Base-by-base conservation (phyloP, 768 basidiomycete species). In the Termitomyces sp. region DNA sequence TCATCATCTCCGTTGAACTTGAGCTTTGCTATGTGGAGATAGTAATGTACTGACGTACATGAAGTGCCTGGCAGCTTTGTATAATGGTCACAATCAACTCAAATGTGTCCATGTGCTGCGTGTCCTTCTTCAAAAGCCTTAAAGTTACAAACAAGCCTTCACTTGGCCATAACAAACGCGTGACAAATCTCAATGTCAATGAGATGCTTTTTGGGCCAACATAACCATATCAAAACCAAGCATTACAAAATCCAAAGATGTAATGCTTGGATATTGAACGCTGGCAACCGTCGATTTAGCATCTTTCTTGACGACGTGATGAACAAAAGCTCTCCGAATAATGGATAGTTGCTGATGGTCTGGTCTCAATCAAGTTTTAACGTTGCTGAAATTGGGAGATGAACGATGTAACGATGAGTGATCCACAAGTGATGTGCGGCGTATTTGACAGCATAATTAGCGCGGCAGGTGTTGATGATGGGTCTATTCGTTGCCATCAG, bases 401-500 rank as follows among this genome's bases (percentile, higher is more conserved):
- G 29, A 31, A 29, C 28, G 26, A 45, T 29, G n/a, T 6, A 29
- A 20, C 13, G n/a, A 20, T 31, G 48, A 56, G 34, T 13, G 51
- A n/a, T 26, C 9, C 24, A 7, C 36, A n/a, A 22, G 15, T 2
- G 18, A 28, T 12, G 24, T 18, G 22, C 34, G 45, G n/a, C 33
- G 46, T 56, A 34, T 45, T 24, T 42, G 31, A 41, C 36, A 26
- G 24, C 36, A 33, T 20, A 13, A 34, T 22, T 18, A 41, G 20
- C 20, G 45, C 20, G 15, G 28, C 28, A 42, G 18, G 18, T 31
- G 39, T 42, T 49, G 29, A 36, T 46, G 8, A 52, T 52, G 22
- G n/a, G 46, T 33, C 61, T 62, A 66, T 41, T 70, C 66, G 39
- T 67, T 56, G 41, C 62, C 62, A 53, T 64, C 69, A 36, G 47